Conservation (phyloP, 225 moss, liverwort and hornwort genomes). For the Pseudoscleropodium purum region DNA sequence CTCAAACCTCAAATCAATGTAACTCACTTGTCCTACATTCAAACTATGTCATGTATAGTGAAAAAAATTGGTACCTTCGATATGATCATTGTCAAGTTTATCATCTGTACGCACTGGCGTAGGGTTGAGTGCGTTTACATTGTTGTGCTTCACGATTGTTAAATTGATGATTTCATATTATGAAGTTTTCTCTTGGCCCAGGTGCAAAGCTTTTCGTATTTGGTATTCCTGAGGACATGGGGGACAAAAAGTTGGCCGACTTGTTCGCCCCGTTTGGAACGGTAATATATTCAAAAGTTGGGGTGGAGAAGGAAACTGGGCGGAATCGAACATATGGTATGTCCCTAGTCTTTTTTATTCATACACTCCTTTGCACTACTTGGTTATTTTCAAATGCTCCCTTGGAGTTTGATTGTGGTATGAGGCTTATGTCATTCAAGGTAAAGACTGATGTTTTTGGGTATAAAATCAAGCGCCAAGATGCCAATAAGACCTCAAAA, state of each 20-base stretch:
- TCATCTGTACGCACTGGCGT: neutral
- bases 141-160: neutral
- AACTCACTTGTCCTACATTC: neutral
- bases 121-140: neutral
- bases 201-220: slow-evolving; percentile 54
- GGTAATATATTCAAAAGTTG: slow-evolving; percentile 49
- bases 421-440: neutral
- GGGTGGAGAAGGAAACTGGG: slow-evolving; percentile 60
- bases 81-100: neutral
- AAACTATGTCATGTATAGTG: neutral
- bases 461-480: neutral
- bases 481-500: neutral
- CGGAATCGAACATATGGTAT: slow-evolving; percentile 58
- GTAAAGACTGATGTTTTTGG: neutral
- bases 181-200: neutral
- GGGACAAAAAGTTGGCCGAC: slow-evolving; percentile 52
- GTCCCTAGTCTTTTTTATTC: neutral
- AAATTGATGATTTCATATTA: neutral
- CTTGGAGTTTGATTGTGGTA: neutral
- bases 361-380: neutral
- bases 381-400: neutral
- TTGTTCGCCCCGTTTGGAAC: slow-evolving; percentile 45
- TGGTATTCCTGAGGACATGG: slow-evolving; percentile 63
- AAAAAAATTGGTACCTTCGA: neutral
- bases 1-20: neutral